phyloP scores from a whole-genome alignment of 169 alveolate species.

The Eimeria praecox region DNA sequence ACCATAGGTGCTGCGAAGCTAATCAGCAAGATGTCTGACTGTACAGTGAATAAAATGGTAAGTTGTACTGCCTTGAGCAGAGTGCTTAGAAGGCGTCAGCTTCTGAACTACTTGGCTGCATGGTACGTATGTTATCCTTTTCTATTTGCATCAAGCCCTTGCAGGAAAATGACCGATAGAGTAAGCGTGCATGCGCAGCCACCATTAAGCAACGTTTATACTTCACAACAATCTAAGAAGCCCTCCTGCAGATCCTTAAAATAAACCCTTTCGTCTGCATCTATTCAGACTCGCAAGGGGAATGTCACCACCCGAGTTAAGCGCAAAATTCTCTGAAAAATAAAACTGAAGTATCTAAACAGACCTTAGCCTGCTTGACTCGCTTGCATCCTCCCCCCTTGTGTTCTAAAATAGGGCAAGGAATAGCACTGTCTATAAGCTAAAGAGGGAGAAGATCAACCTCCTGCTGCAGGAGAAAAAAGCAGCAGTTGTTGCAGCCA shows the following conservation, averaged over 20 bases:
- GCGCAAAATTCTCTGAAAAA: too few relatives aligned
- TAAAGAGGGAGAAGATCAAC: not conserved
- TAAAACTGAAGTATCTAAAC: too few relatives aligned
- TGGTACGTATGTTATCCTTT: not conserved
- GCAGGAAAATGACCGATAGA: not conserved
- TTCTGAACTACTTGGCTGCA: not conserved
- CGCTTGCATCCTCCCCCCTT: not conserved
- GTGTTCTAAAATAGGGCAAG: not conserved
- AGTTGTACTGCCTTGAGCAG: not conserved
- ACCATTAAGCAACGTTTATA: not conserved
- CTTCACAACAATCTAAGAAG: not conserved
- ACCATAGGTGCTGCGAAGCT: too few relatives aligned
- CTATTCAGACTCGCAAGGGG: too few relatives aligned
- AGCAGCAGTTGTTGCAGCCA: not conserved
- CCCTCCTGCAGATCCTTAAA: not conserved
- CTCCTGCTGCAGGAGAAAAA: not conserved
- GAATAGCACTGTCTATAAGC: not conserved
- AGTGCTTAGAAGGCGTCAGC: not conserved
- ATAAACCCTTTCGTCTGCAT: not conserved
- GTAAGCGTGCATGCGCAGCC: not conserved
- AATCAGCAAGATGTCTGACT: too few relatives aligned
- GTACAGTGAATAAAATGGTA: not conserved
- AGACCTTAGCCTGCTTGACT: not conserved
- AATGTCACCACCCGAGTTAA: too few relatives aligned
- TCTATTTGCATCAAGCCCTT: not conserved